Evolutionary conservation across 306 rosid species (phyloP).

Genomic region (Quercus glauca): DNA sequence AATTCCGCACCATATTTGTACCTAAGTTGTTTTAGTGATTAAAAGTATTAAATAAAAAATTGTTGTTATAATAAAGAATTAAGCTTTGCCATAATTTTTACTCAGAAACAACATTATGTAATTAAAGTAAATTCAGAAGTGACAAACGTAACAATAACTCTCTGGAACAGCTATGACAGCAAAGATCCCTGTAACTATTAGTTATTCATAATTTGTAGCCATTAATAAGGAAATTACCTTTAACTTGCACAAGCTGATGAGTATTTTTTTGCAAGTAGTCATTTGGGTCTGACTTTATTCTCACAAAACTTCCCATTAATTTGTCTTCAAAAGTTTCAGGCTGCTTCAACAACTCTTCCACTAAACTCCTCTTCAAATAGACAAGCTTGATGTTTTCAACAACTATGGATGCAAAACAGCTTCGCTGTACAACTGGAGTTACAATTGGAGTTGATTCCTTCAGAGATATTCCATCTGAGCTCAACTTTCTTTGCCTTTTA

Average conservation of each 20-base stretch:
- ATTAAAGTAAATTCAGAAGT: not conserved
- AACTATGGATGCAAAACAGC: constrained; percentile 52
- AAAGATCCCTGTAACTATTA: not conserved
- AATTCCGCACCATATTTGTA: not conserved
- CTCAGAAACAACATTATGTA: not conserved
- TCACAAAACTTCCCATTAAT: constrained; percentile 66
- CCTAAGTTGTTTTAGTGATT: not conserved
- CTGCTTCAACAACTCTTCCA: constrained; percentile 53
- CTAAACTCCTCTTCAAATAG: constrained; percentile 67
- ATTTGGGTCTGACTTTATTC: constrained; percentile 61
- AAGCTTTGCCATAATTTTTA: not conserved
- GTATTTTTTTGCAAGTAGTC: constrained; percentile 67
- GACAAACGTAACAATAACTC: not conserved
- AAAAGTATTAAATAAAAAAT: too few relatives aligned
- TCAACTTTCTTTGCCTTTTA: constrained; percentile 31
- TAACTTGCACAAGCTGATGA: constrained; percentile 58
- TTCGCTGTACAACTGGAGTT: constrained; percentile 30
- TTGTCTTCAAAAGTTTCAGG: constrained; percentile 51
- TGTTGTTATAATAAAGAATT: too few relatives aligned
- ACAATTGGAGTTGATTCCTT: constrained; percentile 24
- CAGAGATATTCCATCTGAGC: constrained; percentile 20
- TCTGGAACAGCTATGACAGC: too few relatives aligned
- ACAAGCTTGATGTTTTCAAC: constrained; percentile 60
- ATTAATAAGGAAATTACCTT: constrained; percentile 44
- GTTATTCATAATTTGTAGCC: not conserved